Conservation (phyloP, 371 early-diverging fungal species). For the Mucor circinelloides region DNA sequence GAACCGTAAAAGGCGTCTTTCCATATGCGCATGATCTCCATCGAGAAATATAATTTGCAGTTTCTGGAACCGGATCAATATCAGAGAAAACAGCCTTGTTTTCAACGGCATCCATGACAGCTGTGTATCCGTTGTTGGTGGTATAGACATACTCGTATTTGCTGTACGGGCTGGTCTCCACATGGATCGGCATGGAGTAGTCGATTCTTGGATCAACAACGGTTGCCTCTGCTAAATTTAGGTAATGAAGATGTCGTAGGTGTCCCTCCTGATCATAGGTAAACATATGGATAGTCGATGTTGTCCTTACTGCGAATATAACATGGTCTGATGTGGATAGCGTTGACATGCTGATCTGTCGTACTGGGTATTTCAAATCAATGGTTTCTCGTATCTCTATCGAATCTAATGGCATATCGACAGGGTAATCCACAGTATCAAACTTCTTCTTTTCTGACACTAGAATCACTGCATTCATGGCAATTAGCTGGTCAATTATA, state of each 20-base stretch:
- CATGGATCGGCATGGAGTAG: conserved; percentile 24
- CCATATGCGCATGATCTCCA: conserved; percentile 21
- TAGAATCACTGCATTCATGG: background rate
- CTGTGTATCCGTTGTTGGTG: conserved; percentile 19
- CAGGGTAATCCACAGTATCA: background rate
- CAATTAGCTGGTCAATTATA: background rate
- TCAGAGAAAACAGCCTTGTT: conserved; percentile 3
- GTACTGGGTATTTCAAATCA: conserved; percentile 16
- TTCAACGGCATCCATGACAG: conserved; percentile 8
- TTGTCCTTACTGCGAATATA: conserved; percentile 16
- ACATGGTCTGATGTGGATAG: background rate
- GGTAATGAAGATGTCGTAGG: background rate
- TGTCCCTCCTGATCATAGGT: background rate
- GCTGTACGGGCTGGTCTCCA: conserved; percentile 11
- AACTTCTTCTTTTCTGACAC: background rate
- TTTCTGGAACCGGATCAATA: background rate
- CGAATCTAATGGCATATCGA: background rate
- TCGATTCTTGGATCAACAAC: background rate
- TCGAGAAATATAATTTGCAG: conserved; percentile 7
- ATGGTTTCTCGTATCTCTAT: background rate
- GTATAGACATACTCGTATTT: conserved; percentile 11
- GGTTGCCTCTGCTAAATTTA: conserved; percentile 2
- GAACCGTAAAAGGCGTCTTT: background rate
- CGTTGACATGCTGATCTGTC: conserved; percentile 17
- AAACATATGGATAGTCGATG: conserved; percentile 9